Conservation (phyloP, 352 stramenopile genomes). For the Phytophthora tentaculata region DNA sequence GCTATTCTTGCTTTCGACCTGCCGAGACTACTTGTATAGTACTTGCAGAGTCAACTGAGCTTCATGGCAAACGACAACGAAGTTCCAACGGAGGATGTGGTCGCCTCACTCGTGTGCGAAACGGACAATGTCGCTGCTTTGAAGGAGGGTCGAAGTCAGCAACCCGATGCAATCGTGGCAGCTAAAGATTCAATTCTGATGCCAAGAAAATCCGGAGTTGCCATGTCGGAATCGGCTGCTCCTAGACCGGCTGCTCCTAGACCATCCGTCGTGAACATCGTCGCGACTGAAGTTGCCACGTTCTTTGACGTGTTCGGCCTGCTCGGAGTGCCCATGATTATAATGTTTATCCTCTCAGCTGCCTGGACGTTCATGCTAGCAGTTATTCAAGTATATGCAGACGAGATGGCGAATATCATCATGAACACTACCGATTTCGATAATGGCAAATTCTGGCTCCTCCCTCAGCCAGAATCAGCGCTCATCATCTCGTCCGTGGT, state of each 20-base stretch:
- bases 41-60: too few relatives aligned
- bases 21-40: neutral
- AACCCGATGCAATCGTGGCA: neutral
- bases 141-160: neutral
- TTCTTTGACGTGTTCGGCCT: conserved; percentile 47
- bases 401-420: conserved; percentile 39
- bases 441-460: conserved; percentile 54
- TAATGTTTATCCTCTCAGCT: conserved; percentile 46
- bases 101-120: neutral
- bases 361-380: conserved; percentile 43
- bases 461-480: conserved; percentile 26
- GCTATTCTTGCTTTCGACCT: neutral
- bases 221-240: too few relatives aligned
- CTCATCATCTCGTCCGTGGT: conserved; percentile 27
- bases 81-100: neutral
- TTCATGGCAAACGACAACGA: too few relatives aligned
- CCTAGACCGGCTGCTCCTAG: too few relatives aligned
- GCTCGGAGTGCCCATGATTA: conserved; percentile 46
- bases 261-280: conserved; percentile 18
- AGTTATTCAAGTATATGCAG: conserved; percentile 41
- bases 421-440: conserved; percentile 51
- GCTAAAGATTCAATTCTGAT: too few relatives aligned
- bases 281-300: conserved; percentile 18
- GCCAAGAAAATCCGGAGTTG: too few relatives aligned
- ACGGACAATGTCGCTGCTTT: neutral